Conservation (phyloP, 768 basidiomycete genomes). For the Termitomyces sp. region DNA sequence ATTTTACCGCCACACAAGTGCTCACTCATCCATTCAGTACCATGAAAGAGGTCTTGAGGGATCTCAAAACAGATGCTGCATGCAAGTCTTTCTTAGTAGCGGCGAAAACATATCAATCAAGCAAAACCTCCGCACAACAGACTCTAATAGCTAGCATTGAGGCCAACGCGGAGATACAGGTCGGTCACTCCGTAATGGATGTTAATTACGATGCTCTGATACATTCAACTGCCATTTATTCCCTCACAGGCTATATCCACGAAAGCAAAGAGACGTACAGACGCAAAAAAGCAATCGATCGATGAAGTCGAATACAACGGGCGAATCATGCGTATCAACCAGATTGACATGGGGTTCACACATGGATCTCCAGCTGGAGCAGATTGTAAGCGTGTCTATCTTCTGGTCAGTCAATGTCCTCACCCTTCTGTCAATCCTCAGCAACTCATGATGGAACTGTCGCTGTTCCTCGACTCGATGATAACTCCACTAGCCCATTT, state of each 20-base stretch:
- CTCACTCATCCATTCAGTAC: neutral
- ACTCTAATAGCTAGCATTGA: neutral
- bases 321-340: neutral
- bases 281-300: neutral
- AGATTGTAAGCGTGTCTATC: neutral
- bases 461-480: neutral
- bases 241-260: neutral
- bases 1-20: neutral
- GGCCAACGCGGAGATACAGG: neutral
- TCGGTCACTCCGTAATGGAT: neutral
- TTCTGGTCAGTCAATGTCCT: neutral
- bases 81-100: neutral
- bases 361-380: neutral
- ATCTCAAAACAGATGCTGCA: neutral
- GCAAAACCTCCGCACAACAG: neutral
- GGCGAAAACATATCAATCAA: neutral
- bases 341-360: neutral
- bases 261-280: neutral
- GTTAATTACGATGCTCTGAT: neutral
- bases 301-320: neutral
- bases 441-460: neutral
- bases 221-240: neutral
- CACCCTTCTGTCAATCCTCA: neutral
- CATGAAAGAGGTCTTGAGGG: neutral
- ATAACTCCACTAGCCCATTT: neutral